These are phyloP conservation scores for Coniferiporia weirii DNA, from an alignment of 1,284 basidiomycete species.

Conservation along the genomic window DNA sequence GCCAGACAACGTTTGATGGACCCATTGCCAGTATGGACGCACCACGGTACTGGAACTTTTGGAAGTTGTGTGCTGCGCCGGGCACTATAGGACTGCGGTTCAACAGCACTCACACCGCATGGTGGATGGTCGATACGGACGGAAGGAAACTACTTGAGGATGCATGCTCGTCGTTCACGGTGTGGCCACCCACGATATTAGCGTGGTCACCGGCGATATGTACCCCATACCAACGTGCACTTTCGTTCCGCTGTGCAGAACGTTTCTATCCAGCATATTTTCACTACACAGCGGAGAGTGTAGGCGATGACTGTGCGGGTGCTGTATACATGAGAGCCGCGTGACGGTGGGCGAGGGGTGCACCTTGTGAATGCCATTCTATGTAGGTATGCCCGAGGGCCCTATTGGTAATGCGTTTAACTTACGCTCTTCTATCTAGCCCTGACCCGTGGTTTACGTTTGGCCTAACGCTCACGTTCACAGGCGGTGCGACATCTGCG, in stretches of 20 bases:
- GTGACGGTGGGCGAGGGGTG: constrained; percentile 60
- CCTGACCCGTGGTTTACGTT: constrained; percentile 59
- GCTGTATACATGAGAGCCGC: constrained; percentile 44
- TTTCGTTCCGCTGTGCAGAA: constrained; percentile 53
- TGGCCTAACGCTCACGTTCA: constrained; percentile 29
- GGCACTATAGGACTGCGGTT: constrained; percentile 45
- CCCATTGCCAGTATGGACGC: constrained; percentile 39
- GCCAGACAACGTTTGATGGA: constrained; percentile 28
- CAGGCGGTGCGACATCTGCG: background rate
- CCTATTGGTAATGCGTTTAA: no score
- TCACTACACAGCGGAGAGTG: constrained; percentile 37
- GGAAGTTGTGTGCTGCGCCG: constrained; percentile 60
- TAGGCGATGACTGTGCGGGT: constrained; percentile 74
- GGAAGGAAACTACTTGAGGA: constrained; percentile 55
- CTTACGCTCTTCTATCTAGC: constrained; percentile 1
- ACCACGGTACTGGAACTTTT: constrained; percentile 48
- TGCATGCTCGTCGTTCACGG: constrained; percentile 39
- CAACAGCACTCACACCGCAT: constrained; percentile 54
- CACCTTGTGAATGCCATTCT: constrained; percentile 25
- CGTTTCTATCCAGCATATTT: constrained; percentile 57
- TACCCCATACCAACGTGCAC: constrained; percentile 63
- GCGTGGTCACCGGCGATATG: constrained; percentile 33
- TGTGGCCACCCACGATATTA: constrained; percentile 57
- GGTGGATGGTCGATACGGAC: constrained; percentile 75
- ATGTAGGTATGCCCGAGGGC: background rate